Base-by-base conservation (phyloP, 1,284 basidiomycete species). In the Apiotrichum laibachii region DNA sequence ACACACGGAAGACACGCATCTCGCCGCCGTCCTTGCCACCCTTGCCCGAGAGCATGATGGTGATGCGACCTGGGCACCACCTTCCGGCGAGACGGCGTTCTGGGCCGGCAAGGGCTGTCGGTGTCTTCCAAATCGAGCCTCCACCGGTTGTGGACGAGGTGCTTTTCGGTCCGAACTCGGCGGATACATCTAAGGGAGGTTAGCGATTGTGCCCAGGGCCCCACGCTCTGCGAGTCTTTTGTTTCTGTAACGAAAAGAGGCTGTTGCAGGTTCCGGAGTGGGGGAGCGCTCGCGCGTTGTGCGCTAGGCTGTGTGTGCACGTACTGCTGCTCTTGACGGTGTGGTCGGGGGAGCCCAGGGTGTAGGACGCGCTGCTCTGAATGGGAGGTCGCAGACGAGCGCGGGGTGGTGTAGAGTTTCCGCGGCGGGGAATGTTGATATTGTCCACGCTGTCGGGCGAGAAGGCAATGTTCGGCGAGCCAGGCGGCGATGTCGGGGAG, bases 11-110 rank as follows among this genome's bases (percentile, higher is more conserved):
- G 16, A 64, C 46, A 0, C 59, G 56, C 26, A 64, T 35, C 42
- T 58, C 54, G 9, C 62, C 62, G 11, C 62, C 62, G 11, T 56
- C 62, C 9, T 33, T 31, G 12, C 62, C 62, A 2, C 62, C 62
- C n/a, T 53, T 42, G 22, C 59, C 62, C 33, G 39, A 21, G 26
- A 64, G 49, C 5, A n/a, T 48, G 5, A 59, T 39, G 11, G 45
- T 44, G 19, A 64, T 9, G 1, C 45, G 46, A 16, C 55, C 55
- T 4, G 42, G 10, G 15, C 43, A n/a, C 63, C 60, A 61, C 11
- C 55, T 48, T 13, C 18, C 50, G 12, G 53, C n/a, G n/a, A 62
- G 50, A 0, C 37, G 22, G 4, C 60, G 56, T 12, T 62, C 60
- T 7, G 60, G 56, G 18, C 53, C 54, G 7, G 56, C 45, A n/a